Base-by-base conservation (phyloP, 176 grass and related monocot species). In the Elymus sibiricus region DNA sequence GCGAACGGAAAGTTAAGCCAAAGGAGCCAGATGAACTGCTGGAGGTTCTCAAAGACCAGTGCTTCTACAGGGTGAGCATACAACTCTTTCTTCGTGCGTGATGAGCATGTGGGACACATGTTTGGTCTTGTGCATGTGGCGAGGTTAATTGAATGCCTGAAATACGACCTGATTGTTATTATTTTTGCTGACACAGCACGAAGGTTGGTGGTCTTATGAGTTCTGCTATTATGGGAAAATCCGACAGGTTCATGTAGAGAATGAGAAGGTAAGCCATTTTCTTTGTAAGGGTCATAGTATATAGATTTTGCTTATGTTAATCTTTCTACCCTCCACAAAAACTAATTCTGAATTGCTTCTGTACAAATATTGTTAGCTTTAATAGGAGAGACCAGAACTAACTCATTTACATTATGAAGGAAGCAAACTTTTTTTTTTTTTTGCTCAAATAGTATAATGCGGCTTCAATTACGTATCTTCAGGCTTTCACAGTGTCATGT, bases 151-250 rank as follows among this genome's bases (percentile, higher is more conserved):
- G 31, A 78, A 35, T 83, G 11, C 35, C 26, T 74, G 16, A 32
- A 55, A 53, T 47, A 43, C 16, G 67, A 51, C 34, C 42, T 87
- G 38, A 87, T 69, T 53, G 22, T 72, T 64, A 26, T 11, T 28
- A 24, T 80, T 32, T 64, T 24, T 68, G 77, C 43, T 81, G 42
- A 40, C 66, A 1, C 87, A 99, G 97, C 76, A 87, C 10, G 94
- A 99, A 64, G 92, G 92, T 79, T 96, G 97, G 97, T 99, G 97
- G 97, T 91, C 92, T 12, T 99, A 96, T 70, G 97, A 99, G 72
- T 92, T 99, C 77, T 99, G 97, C 88, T 99, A 91, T 77, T 89
- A 94, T 55, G 88, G 86, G 38, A 94, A 81, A 69, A 90, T 99
- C 79, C 64, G 86, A 24, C 97, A 99, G 88, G 74, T 94, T 86